Evolutionary conservation across 208 protist species (phyloP).

Genomic region (Wallacemonas sp.): DNA sequence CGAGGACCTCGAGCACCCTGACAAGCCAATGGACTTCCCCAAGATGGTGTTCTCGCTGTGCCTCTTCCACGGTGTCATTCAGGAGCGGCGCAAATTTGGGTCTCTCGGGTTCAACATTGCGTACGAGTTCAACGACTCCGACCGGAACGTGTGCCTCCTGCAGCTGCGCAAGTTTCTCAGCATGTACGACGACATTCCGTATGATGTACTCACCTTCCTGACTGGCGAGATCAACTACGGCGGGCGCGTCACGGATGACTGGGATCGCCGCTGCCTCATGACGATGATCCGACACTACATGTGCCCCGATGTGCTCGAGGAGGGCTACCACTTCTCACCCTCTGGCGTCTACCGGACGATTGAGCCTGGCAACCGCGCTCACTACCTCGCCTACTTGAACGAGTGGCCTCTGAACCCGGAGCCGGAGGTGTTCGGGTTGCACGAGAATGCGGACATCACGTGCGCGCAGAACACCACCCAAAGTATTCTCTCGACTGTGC

Average conservation of each 20-base stretch:
- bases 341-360: slow-evolving; percentile 90
- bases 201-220: slow-evolving; percentile 93
- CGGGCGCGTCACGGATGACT: slow-evolving; percentile 97
- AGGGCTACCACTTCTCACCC: slow-evolving; percentile 89
- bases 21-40: slow-evolving; percentile 86
- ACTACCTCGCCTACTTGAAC: slow-evolving; percentile 89
- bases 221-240: slow-evolving; percentile 97
- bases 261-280: slow-evolving; percentile 93
- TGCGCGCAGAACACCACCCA: slow-evolving; percentile 87
- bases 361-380: slow-evolving; percentile 75
- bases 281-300: slow-evolving; percentile 95
- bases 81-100: slow-evolving; percentile 94
- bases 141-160: slow-evolving; percentile 91
- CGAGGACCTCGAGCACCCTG: slow-evolving; percentile 81
- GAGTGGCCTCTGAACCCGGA: slow-evolving; percentile 93
- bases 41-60: slow-evolving; percentile 93
- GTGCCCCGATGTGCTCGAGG: slow-evolving; percentile 75
- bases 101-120: slow-evolving; percentile 96
- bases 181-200: slow-evolving; percentile 92
- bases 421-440: slow-evolving; percentile 96
- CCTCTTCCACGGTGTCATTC: slow-evolving; percentile 94
- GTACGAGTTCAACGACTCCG: slow-evolving; percentile 96
- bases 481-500: slow-evolving; percentile 78
- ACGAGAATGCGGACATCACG: slow-evolving; percentile 97
- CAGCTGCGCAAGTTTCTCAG: slow-evolving; percentile 92